phyloP scores from a whole-genome alignment of 2,329 filamentous ascomycete genomes.

The Alternaria sp. region DNA sequence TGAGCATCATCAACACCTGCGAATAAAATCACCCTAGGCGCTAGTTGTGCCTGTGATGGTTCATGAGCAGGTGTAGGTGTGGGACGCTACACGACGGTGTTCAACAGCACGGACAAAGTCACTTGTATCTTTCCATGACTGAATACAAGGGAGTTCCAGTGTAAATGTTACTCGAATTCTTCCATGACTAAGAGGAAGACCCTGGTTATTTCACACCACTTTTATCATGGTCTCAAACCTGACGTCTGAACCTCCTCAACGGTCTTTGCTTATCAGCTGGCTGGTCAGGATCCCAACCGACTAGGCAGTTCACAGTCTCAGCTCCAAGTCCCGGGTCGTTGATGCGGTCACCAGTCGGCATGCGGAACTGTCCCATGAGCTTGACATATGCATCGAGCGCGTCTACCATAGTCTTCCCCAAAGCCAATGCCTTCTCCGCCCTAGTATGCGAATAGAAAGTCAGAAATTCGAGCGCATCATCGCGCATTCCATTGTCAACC shows the following conservation, averaged over 20 bases:
- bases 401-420: constrained; percentile 38
- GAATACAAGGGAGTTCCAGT: too few species aligned
- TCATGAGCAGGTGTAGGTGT: not conserved
- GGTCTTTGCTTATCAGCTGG: constrained; percentile 12
- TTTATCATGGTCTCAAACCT: not conserved
- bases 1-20: too few species aligned
- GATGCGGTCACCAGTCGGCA: constrained; percentile 31
- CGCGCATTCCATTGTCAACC: constrained; percentile 25
- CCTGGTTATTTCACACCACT: not conserved
- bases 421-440: constrained; percentile 34
- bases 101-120: not conserved
- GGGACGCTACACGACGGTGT: not conserved
- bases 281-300: constrained; percentile 35
- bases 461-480: constrained; percentile 27
- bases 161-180: too few species aligned
- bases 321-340: constrained; percentile 39
- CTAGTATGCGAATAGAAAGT: constrained; percentile 38
- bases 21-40: too few species aligned
- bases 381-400: constrained; percentile 37
- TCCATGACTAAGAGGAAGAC: not conserved
- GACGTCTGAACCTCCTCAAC: constrained; percentile 8
- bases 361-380: constrained; percentile 31
- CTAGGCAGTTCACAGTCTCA: constrained; percentile 42
- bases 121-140: not conserved
- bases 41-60: too few species aligned